A percentile compares a stretch with the other conserved stretches of the same genome.
Conservation (phyloP, 2,329 filamentous ascomycete species). For the Mariannaea sp. region DNA sequence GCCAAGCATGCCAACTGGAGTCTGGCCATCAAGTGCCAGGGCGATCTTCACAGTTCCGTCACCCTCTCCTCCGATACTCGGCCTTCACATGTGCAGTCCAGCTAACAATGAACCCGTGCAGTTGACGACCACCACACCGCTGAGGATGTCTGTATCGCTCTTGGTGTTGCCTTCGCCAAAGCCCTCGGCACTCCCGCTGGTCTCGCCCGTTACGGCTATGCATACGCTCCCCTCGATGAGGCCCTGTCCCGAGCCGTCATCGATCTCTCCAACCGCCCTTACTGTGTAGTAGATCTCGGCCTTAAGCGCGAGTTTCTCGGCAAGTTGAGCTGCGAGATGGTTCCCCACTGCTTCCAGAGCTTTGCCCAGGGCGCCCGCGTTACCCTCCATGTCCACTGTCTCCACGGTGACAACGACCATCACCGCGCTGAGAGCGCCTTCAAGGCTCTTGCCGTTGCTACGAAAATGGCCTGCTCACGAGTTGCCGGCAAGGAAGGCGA, state of each 20-base stretch:
- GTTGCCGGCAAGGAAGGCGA: slow-evolving; percentile 85
- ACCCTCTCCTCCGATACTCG: neutral
- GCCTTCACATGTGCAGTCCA: neutral
- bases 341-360: slow-evolving; percentile 92
- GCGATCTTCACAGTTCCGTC: slow-evolving; percentile 86
- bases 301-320: slow-evolving; percentile 92
- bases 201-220: slow-evolving; percentile 87
- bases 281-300: slow-evolving; percentile 79
- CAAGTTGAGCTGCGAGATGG: slow-evolving; percentile 93
- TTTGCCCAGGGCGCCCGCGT: slow-evolving; percentile 89
- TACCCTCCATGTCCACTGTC: slow-evolving; percentile 93
- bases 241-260: slow-evolving; percentile 92
- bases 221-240: slow-evolving; percentile 93
- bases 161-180: slow-evolving; percentile 81
- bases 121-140: slow-evolving; percentile 99
- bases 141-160: slow-evolving; percentile 91
- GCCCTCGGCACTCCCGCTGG: slow-evolving; percentile 80
- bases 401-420: slow-evolving; percentile 92
- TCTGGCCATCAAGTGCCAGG: slow-evolving; percentile 78
- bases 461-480: slow-evolving; percentile 74
- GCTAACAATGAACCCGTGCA: slow-evolving; percentile 41
- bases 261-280: slow-evolving; percentile 92
- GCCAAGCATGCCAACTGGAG: slow-evolving; percentile 97
- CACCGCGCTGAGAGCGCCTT: slow-evolving; percentile 96
- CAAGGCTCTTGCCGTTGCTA: slow-evolving; percentile 90